Evolutionary conservation across 2,329 filamentous ascomycete species (phyloP).

Genomic region (Curvularia sp.): DNA sequence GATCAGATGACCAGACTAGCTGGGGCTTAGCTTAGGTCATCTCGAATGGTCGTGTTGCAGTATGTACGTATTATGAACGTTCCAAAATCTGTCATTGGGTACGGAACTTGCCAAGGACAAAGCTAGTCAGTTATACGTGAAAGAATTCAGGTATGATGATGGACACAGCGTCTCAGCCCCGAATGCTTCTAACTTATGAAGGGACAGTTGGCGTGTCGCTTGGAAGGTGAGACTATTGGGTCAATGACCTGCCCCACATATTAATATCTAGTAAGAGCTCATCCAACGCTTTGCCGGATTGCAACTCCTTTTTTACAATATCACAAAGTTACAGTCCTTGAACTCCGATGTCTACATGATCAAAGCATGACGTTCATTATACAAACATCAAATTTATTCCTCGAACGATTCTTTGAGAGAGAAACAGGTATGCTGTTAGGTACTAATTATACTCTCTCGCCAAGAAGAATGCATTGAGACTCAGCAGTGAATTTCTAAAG

Average conservation of each 20-base stretch:
- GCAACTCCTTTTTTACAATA: conserved; percentile 54
- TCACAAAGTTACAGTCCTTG: conserved; percentile 54
- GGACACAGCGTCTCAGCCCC: background rate
- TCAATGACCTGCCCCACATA: conserved; percentile 3
- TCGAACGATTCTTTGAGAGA: background rate
- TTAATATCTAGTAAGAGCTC: conserved; percentile 49
- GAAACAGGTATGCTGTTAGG: background rate
- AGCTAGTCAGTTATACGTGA: background rate
- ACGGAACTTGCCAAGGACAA: background rate
- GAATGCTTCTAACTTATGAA: too few species aligned
- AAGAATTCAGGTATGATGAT: background rate
- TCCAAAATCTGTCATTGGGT: background rate
- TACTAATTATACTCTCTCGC: background rate
- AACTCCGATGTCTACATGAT: conserved; percentile 40
- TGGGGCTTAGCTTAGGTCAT: too few species aligned
- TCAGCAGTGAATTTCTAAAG: background rate
- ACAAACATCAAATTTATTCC: background rate
- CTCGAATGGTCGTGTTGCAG: background rate
- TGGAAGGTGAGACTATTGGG: background rate
- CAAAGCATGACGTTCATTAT: background rate
- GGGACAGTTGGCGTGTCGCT: background rate
- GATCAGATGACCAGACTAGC: background rate
- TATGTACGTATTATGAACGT: background rate
- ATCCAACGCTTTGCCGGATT: conserved; percentile 51
- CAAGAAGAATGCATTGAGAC: background rate